Percentiles rank a stretch among this genome's conserved stretches.
Evolutionary conservation across 176 grass and related monocot species (phyloP).

Genomic region (Avena sativa): DNA sequence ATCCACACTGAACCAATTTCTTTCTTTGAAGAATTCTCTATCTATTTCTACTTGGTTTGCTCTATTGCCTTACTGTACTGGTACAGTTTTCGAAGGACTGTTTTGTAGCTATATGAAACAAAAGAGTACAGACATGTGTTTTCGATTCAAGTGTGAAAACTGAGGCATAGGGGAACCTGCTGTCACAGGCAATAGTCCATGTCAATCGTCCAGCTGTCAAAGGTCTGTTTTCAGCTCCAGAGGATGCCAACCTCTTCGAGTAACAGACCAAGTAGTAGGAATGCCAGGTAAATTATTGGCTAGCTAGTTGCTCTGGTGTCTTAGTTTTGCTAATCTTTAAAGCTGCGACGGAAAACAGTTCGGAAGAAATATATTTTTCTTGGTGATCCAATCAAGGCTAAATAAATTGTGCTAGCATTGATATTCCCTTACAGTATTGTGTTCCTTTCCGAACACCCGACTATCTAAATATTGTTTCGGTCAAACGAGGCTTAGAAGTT

Average conservation of each 20-base stretch:
- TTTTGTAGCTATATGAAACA: slow-evolving; percentile 46
- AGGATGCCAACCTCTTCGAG: slow-evolving; percentile 55
- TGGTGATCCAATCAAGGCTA: neutral
- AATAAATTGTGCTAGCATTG: neutral
- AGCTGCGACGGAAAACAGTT: neutral
- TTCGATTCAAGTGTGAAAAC: slow-evolving; percentile 2
- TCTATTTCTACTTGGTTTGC: neutral
- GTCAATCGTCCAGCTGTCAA: slow-evolving; percentile 64
- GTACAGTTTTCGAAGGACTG: slow-evolving; percentile 22
- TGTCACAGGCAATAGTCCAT: slow-evolving; percentile 73
- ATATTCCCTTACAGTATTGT: neutral
- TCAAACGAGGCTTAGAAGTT: neutral
- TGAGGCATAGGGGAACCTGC: slow-evolving; percentile 51
- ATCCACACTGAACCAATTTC: neutral
- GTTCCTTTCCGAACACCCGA: neutral
- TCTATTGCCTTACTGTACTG: neutral
- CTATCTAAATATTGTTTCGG: neutral
- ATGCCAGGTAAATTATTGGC: slow-evolving; percentile 28
- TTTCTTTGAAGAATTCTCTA: slow-evolving; percentile 15
- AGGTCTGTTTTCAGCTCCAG: slow-evolving; percentile 50
- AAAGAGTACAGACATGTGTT: slow-evolving; percentile 42
- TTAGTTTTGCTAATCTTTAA: neutral
- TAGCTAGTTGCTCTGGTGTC: neutral
- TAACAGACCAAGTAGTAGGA: neutral
- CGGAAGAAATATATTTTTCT: neutral